Evolutionary conservation across 345 rosid species (phyloP), one percentile per base, ranked within the genome.

Genomic region (Linum lewisii): DNA sequence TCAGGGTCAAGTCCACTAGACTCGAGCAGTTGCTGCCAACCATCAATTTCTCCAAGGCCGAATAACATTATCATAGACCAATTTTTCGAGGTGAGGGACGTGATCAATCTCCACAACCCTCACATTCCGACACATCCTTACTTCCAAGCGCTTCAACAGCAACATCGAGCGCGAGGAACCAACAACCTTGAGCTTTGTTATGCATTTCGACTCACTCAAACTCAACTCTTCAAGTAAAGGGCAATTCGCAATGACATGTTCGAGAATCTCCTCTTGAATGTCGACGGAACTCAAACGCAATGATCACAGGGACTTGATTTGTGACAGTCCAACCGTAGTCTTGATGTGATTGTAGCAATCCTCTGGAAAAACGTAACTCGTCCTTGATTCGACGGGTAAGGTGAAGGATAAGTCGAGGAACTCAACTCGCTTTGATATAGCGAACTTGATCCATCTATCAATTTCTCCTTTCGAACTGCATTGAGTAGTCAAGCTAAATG

Each of bases 231-330:
- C 59, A 21, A 63, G 66, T 7, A 29, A 9, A 1, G 52, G 52
- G 42, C 52, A 63, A 24, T 63, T 38, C n/a, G 8, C 5, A n/a
- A 63, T 11, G 36, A 63, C 9, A 15, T 37, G 42, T 8, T 63
- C 52, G 9, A 63, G 5, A 53, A 15, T 49, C 20, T 37, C 59
- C 38, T 29, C 36, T 7, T 21, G 37, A 21, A 53, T 18, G 9
- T 54, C 25, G 1, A 63, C 59, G 16, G 6, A 2, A 1, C 1
- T 54, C 66, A 63, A 51, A 21, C 18, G 59, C 15, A 63, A 45
- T 21, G 51, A 11, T 4, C 50, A 34, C 1, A 54, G 51, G 22
- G 22, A 54, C 52, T 8, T 36, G 8, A 36, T 19, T 21, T 26
- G 5, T 0, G 19, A 5, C 21, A 19, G n/a, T 18, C 45, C 38